Evolutionary conservation across 345 rosid species (phyloP).

Genomic region (Gossypium sturtianum): DNA sequence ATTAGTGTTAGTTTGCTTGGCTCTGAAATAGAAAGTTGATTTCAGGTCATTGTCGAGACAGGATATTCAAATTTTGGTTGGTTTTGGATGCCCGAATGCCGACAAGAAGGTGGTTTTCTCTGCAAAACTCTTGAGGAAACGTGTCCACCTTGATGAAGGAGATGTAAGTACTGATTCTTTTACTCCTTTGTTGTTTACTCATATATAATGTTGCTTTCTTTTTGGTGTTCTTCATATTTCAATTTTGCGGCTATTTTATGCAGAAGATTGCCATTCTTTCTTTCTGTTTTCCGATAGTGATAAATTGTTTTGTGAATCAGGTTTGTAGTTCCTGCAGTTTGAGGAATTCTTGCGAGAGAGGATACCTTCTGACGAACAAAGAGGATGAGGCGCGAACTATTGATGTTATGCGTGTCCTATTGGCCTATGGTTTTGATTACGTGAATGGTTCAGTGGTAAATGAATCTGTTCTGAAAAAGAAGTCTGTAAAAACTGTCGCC

Average conservation of each 20-base stretch:
- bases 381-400: conserved; percentile 96
- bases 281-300: neutral
- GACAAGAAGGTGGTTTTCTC: conserved; percentile 87
- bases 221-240: neutral
- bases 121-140: conserved; percentile 80
- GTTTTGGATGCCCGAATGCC: conserved; percentile 85
- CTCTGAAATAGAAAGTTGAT: conserved; percentile 28
- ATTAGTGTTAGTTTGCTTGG: conserved; percentile 11
- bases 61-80: conserved; percentile 81
- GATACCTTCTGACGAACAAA: conserved; percentile 78
- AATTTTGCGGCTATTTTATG: neutral
- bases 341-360: conserved; percentile 83
- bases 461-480: conserved; percentile 59
- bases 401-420: conserved; percentile 77
- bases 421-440: conserved; percentile 72
- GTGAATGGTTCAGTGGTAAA: conserved; percentile 48
- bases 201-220: neutral
- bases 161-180: conserved; percentile 56
- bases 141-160: conserved; percentile 93
- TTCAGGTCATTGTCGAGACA: conserved; percentile 77
- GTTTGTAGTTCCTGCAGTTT: conserved; percentile 92
- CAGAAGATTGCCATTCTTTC: neutral
- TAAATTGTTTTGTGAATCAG: conserved; percentile 29
- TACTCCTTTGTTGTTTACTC: neutral
- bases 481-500: conserved; percentile 71